Conservation (phyloP, 2,329 filamentous ascomycete genomes). For the Xylariomycetidae sp. region DNA sequence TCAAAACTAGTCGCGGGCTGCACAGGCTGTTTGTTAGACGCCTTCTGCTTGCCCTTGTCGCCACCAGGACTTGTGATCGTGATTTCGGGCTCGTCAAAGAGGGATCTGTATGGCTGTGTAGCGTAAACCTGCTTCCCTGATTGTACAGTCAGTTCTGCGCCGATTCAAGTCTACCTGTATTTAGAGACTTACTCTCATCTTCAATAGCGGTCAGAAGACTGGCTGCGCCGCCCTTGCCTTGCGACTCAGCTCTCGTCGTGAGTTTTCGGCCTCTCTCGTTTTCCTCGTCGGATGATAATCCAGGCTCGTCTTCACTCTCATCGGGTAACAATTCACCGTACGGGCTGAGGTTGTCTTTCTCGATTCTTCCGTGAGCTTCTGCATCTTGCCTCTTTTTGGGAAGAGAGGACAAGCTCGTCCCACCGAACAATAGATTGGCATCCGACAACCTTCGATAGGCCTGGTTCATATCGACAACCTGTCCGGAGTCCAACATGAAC, state of each 20-base stretch:
- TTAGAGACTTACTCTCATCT: constrained; percentile 63
- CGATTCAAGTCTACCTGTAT: too few species aligned
- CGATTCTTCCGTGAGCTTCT: constrained; percentile 49
- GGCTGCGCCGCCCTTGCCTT: constrained; percentile 30
- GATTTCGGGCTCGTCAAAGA: constrained; percentile 63
- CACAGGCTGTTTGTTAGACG: constrained; percentile 46
- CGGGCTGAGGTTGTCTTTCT: constrained; percentile 63
- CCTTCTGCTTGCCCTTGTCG: constrained; percentile 52
- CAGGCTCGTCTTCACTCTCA: constrained; percentile 60
- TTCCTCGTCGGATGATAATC: constrained; percentile 61
- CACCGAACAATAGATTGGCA: constrained; percentile 60
- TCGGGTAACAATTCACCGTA: constrained; percentile 62
- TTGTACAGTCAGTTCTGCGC: constrained; percentile 7
- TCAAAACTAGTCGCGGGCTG: constrained; percentile 87
- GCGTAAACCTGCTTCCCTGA: constrained; percentile 49
- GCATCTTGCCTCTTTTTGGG: constrained; percentile 49
- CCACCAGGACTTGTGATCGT: constrained; percentile 60
- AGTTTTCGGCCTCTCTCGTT: constrained; percentile 56
- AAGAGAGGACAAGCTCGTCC: constrained; percentile 58
- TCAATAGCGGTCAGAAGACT: constrained; percentile 71
- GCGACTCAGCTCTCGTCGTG: constrained; percentile 41
- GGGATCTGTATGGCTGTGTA: constrained; percentile 55
- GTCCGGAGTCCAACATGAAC: constrained; percentile 55
- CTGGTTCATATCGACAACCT: constrained; percentile 61
- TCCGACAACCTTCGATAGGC: constrained; percentile 70